A percentile compares a stretch with the other conserved stretches of the same genome.
phyloP scores from a whole-genome alignment of 306 rosid species.

The Pueraria montana region DNA sequence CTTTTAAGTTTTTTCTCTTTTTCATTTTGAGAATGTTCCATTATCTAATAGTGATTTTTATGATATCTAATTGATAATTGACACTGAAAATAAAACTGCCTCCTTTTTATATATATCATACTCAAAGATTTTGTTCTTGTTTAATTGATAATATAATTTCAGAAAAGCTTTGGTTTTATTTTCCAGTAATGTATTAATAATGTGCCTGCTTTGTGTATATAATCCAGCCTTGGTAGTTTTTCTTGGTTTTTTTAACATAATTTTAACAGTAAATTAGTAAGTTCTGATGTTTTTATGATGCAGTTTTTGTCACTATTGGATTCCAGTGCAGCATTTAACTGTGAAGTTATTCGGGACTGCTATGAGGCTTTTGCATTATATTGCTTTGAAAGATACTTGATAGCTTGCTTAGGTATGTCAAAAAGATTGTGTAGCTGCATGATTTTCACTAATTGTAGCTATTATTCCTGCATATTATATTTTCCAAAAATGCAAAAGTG shows the following conservation, averaged over 20 bases:
- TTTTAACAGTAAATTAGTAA: constrained; percentile 23
- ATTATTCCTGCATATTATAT: constrained; percentile 17
- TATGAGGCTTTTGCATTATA: constrained; percentile 98
- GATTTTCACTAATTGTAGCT: constrained; percentile 34
- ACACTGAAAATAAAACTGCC: constrained; percentile 12
- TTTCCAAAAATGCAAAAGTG: constrained; percentile 23
- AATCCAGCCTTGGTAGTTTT: not conserved
- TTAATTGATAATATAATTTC: constrained; percentile 27
- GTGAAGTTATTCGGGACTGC: constrained; percentile 95
- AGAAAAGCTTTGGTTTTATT: constrained; percentile 38
- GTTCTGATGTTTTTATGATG: constrained; percentile 53
- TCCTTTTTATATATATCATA: not conserved
- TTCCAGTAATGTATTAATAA: constrained; percentile 21
- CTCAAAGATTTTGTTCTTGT: constrained; percentile 10
- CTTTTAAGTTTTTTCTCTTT: not conserved
- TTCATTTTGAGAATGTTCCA: not conserved
- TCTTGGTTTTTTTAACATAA: not conserved
- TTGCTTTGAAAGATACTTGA: constrained; percentile 97
- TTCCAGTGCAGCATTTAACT: constrained; percentile 92
- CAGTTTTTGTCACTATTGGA: constrained; percentile 92
- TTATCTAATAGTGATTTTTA: constrained; percentile 25
- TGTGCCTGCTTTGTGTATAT: constrained; percentile 32
- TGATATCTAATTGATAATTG: constrained; percentile 30
- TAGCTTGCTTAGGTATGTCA: constrained; percentile 94
- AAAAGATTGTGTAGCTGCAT: constrained; percentile 21